A percentile compares a stretch with the other conserved stretches of the same genome.
phyloP scores from a whole-genome alignment of 108 stramenopile genomes.

The Asterionellopsis glacialis region DNA sequence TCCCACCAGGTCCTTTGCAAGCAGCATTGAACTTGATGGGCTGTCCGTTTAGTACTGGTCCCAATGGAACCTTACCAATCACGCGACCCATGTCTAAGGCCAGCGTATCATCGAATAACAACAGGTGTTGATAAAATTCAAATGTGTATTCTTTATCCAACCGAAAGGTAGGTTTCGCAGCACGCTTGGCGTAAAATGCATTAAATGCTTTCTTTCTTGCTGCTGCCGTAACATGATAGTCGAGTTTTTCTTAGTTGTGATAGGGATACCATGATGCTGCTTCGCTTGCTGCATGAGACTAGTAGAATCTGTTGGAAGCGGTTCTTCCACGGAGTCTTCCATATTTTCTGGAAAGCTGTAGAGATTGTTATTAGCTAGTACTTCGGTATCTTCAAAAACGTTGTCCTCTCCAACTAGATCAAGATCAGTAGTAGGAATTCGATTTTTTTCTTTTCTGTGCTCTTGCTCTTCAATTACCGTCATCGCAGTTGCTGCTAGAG shows the following conservation, averaged over 20 bases:
- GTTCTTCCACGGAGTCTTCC: slow-evolving; percentile 18
- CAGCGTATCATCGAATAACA: slow-evolving; percentile 35
- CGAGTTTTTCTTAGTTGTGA: slow-evolving; percentile 16
- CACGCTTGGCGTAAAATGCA: slow-evolving; percentile 11
- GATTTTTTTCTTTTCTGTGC: background rate
- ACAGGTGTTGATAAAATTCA: slow-evolving; percentile 53
- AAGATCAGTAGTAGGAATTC: background rate
- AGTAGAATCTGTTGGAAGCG: slow-evolving; percentile 18
- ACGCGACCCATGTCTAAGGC: slow-evolving; percentile 46
- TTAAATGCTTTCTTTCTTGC: slow-evolving; percentile 33
- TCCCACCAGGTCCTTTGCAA: slow-evolving; percentile 6
- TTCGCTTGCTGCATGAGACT: slow-evolving; percentile 15
- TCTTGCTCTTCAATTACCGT: slow-evolving; percentile 22
- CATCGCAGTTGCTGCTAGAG: slow-evolving; percentile 58
- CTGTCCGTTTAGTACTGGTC: slow-evolving; percentile 38
- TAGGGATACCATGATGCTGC: background rate
- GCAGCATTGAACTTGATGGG: slow-evolving; percentile 34
- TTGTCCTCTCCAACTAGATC: too few relatives aligned
- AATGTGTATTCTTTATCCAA: slow-evolving; percentile 37
- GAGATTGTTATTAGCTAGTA: background rate
- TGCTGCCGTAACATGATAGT: slow-evolving; percentile 21
- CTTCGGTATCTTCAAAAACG: background rate
- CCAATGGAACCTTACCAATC: slow-evolving; percentile 43
- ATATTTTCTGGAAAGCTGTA: slow-evolving; percentile 8
- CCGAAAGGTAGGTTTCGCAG: slow-evolving; percentile 26